Percentiles rank a stretch among this genome's conserved stretches.
phyloP scores from a whole-genome alignment of 345 rosid species.

The Lepidium sativum region DNA sequence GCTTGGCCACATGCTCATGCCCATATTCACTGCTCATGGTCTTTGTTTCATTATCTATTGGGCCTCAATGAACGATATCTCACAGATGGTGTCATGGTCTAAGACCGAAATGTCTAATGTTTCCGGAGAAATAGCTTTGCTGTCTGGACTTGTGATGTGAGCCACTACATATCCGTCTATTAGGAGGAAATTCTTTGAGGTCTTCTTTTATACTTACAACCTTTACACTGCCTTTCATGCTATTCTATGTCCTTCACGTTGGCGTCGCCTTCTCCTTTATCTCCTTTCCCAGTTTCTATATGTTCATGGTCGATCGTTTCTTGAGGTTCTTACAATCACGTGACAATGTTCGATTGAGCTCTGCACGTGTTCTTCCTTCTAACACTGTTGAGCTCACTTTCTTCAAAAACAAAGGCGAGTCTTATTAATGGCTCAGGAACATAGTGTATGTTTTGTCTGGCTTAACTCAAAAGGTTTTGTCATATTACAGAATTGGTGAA shows the following conservation, averaged over 20 bases:
- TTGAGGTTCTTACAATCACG: slow-evolving; percentile 66
- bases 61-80: slow-evolving; percentile 28
- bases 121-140: slow-evolving; percentile 64
- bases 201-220: slow-evolving; percentile 64
- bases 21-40: slow-evolving; percentile 58
- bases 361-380: slow-evolving; percentile 65
- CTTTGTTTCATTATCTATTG: slow-evolving; percentile 40
- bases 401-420: slow-evolving; percentile 47
- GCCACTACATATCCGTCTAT: slow-evolving; percentile 46
- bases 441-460: too few relatives aligned
- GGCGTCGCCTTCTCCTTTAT: slow-evolving; percentile 42
- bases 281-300: slow-evolving; percentile 71
- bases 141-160: slow-evolving; percentile 61
- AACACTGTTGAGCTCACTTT: slow-evolving; percentile 60
- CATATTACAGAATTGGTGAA: slow-evolving; percentile 45
- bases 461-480: too few relatives aligned
- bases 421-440: background rate
- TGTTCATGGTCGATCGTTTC: slow-evolving; percentile 69
- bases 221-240: slow-evolving; percentile 58
- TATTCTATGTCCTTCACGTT: slow-evolving; percentile 60
- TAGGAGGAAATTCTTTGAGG: slow-evolving; percentile 51
- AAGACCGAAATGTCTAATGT: slow-evolving; percentile 39
- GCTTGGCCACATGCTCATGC: slow-evolving; percentile 67
- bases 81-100: slow-evolving; percentile 43
- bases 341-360: slow-evolving; percentile 30